phyloP scores from a whole-genome alignment of 306 rosid species.

The Glycine latifolia region DNA sequence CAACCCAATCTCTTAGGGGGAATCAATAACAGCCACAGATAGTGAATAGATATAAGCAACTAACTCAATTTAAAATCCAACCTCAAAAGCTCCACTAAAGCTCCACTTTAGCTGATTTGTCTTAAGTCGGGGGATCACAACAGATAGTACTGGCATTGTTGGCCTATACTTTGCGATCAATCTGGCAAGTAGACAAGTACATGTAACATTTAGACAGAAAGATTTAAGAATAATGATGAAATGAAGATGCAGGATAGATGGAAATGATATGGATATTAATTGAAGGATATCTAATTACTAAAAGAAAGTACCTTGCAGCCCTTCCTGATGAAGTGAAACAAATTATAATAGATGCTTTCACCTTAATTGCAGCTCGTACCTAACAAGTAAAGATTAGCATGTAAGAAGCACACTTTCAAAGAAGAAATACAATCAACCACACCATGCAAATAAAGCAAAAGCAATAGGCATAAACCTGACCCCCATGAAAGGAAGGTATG shows the following conservation, averaged over 20 bases:
- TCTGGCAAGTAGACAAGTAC: conserved; percentile 58
- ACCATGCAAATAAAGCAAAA: conserved; percentile 22
- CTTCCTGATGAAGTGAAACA: conserved; percentile 99
- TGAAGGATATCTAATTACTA: conserved; percentile 20
- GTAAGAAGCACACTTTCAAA: conserved; percentile 30
- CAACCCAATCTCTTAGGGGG: neutral
- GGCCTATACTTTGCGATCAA: conserved; percentile 95
- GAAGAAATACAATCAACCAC: conserved; percentile 15
- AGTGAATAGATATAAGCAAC: conserved; percentile 34
- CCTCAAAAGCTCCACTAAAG: conserved; percentile 98
- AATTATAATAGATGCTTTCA: conserved; percentile 92
- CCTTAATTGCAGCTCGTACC: conserved; percentile 99
- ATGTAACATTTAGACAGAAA: conserved; percentile 24
- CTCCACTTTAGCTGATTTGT: conserved; percentile 92
- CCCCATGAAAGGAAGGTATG: neutral
- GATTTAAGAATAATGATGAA: neutral
- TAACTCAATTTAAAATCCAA: conserved; percentile 43
- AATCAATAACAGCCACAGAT: neutral
- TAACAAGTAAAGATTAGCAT: conserved; percentile 48
- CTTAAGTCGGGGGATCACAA: conserved; percentile 81
- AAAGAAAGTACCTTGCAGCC: conserved; percentile 82
- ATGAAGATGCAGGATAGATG: conserved; percentile 21
- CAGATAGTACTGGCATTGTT: conserved; percentile 93
- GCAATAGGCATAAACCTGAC: too few relatives aligned
- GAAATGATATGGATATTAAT: conserved; percentile 15